Evolutionary conservation across 164 flowering plant genomes (phyloP).

Genomic region (Pachysandra terminalis): DNA sequence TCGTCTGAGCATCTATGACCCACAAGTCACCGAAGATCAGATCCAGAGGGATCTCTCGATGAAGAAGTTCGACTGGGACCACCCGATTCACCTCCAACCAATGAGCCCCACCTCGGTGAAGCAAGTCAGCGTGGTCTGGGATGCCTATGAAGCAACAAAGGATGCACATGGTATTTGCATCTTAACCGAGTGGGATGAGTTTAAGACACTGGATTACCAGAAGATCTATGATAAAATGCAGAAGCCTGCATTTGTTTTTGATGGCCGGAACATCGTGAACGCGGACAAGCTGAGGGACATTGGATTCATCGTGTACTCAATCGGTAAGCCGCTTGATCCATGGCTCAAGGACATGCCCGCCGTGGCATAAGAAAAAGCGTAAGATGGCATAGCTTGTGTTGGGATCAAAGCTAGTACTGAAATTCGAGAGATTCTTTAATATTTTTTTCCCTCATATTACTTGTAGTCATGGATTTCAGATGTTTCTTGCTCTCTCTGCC

Average conservation of each 20-base stretch:
- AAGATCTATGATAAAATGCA: slow-evolving; percentile 70
- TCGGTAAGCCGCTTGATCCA: slow-evolving; percentile 62
- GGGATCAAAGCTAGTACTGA: neutral
- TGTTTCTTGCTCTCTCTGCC: neutral
- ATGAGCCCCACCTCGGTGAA: slow-evolving; percentile 61
- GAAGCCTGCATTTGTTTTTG: slow-evolving; percentile 70
- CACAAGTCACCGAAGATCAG: slow-evolving; percentile 73
- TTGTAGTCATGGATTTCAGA: neutral
- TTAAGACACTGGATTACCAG: slow-evolving; percentile 62
- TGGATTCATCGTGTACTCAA: slow-evolving; percentile 61
- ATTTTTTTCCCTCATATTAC: neutral
- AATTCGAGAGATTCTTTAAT: neutral
- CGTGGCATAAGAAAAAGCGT: slow-evolving; percentile 37
- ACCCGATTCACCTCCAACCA: slow-evolving; percentile 69
- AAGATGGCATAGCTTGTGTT: neutral
- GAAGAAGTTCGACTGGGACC: slow-evolving; percentile 88
- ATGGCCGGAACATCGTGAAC: slow-evolving; percentile 55
- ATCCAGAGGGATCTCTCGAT: slow-evolving; percentile 66
- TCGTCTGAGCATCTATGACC: slow-evolving; percentile 76
- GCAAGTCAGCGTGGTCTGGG: slow-evolving; percentile 60
- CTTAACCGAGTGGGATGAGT: slow-evolving; percentile 87
- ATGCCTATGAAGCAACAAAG: slow-evolving; percentile 71
- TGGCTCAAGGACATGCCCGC: slow-evolving; percentile 76
- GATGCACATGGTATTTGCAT: slow-evolving; percentile 75
- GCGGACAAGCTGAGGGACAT: slow-evolving; percentile 50